Evolutionary conservation across 2,329 filamentous ascomycete species (phyloP), one percentile per base, ranked within the genome.

Genomic region (Blastomyces percursus): DNA sequence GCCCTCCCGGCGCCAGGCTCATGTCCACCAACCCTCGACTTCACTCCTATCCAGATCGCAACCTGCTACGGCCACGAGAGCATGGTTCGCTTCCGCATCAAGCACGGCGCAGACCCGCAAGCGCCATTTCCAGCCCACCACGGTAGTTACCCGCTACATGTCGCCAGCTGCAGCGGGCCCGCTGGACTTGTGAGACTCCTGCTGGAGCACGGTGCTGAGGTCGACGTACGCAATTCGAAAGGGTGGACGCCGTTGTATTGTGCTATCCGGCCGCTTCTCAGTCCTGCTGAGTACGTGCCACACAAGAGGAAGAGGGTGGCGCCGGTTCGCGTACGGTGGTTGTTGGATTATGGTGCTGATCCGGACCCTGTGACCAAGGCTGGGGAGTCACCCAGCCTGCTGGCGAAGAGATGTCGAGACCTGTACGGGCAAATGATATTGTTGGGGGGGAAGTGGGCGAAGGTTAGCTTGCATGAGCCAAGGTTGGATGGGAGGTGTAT

Each of bases 31-130:
- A 56, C 27, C 21, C n/a, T 58, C 35, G 3, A 38, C 14, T 50
- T 58, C 9, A 69, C 64, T 2, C 66, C 69, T 11, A 62, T 69
- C 46, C 70, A 69, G 30, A 66, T 67, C 42, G 71, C 71, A 63
- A 65, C 60, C 59, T 63, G 27, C 64, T 32, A 69, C 19, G 67
- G 67, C 7, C 66, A 68, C 30, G 63, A 64, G 51, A 67, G 66
- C 42, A 65, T 73, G 12, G 67, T 71, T 4, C 64, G 64, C 32
- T 61, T 71, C 56, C 66, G 74, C 27, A 59, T 73, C 9, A 65
- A 68, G 30, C 68, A 69, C 40, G 64, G 64, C n/a, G 65, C 64
- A 11, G 57, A 63, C 19, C n/a, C 65, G 30, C 50, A 62, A 24
- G 46, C 2, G 11, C 54, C 52, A 14, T 56, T 32, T 38, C 9